Conservation (phyloP, 257 asterid species). For the Nicotiana sylvestris region DNA sequence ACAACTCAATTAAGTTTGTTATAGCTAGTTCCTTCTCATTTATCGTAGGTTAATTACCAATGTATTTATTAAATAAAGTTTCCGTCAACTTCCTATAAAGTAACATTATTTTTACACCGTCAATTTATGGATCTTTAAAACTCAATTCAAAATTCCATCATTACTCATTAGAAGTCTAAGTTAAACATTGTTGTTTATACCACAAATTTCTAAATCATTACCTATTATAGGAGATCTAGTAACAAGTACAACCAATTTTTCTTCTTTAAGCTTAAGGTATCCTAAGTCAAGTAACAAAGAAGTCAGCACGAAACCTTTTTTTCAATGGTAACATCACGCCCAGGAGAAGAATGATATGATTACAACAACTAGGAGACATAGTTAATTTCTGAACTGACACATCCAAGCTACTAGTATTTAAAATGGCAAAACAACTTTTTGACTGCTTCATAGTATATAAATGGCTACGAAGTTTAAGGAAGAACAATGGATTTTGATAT, state of each 20-base stretch:
- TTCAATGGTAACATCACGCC: no score
- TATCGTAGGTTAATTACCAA: no score
- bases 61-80: neutral
- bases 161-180: neutral
- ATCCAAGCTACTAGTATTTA: no score
- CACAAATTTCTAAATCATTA: neutral
- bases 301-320: neutral
- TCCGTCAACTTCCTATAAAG: no score
- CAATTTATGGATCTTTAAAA: no score
- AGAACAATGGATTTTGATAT: no score
- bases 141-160: neutral
- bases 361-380: neutral
- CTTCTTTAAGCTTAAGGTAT: neutral
- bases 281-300: neutral
- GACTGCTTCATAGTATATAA: no score
- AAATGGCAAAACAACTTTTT: no score
- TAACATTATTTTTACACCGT: no score
- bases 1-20: no score
- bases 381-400: neutral
- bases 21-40: neutral
- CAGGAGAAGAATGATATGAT: neutral
- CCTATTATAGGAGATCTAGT: neutral
- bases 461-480: no score
- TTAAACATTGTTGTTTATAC: neutral
- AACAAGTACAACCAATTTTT: neutral